phyloP scores from a whole-genome alignment of 257 asterid genomes.

The Solanum ossicruentum region DNA sequence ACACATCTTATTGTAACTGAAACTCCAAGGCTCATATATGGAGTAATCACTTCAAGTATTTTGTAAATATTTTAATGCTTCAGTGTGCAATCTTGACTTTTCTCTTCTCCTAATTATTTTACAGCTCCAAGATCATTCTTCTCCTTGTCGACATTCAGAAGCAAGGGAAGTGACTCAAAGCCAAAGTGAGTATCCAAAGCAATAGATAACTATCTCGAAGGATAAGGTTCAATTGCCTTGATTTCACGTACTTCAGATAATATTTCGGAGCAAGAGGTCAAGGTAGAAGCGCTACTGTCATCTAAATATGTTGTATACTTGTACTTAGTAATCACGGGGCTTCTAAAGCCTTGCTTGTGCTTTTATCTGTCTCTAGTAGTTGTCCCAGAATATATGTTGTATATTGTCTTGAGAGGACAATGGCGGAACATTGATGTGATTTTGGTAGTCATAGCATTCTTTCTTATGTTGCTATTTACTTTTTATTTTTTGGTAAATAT shows the following conservation, averaged over 20 bases:
- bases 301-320: constrained; percentile 2
- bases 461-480: constrained; percentile 9
- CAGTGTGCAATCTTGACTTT: not conserved
- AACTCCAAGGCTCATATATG: not conserved
- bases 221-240: not conserved
- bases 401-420: constrained; percentile 36
- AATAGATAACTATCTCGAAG: not conserved
- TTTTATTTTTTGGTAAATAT: constrained; percentile 8
- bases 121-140: constrained; percentile 91
- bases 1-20: not conserved
- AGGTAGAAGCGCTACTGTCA: constrained; percentile 8
- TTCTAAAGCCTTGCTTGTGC: constrained; percentile 5
- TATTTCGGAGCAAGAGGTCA: constrained; percentile 1
- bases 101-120: constrained; percentile 4
- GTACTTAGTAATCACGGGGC: constrained; percentile 16
- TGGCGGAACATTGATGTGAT: constrained; percentile 42
- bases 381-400: constrained; percentile 28
- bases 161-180: constrained; percentile 89
- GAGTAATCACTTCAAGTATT: not conserved
- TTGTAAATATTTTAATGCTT: not conserved
- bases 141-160: constrained; percentile 75
- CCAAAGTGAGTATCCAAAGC: constrained; percentile 33
- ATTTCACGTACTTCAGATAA: not conserved
- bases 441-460: constrained; percentile 43
- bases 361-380: constrained; percentile 12